Base-by-base conservation (phyloP, 2,329 filamentous ascomycete species). In the Colletotrichum sojae region DNA sequence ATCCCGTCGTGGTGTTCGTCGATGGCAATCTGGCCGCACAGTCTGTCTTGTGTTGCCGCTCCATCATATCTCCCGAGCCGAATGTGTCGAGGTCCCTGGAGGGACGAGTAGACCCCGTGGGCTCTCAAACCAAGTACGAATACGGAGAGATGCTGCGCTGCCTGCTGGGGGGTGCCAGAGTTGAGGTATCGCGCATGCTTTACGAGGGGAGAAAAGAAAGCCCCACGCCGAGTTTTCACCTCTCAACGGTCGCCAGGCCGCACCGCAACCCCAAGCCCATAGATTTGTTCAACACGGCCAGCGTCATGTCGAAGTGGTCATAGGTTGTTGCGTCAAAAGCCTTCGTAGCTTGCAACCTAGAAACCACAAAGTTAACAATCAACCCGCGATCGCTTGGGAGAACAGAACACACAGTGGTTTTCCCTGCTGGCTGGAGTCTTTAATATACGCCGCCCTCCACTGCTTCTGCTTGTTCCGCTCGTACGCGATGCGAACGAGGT, bases 221-320 rank as follows among this genome's bases (percentile, higher is more conserved):
- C 9, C 18, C 45, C 40, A 43, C 5, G 40, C 15, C 40, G 16
- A n/a, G 40, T 43, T 43, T n/a, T 43, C 40, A 43, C 40, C 15
- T 43, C 6, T 43, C 40, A 15, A 43, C 16, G 40, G 16, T 46
- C 52, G 51, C 8, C 8, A 18, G 52, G 39, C 51, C 48, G 82
- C 77, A 89, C 67, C 87, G 84, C 67, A 91, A 77, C 75, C 90
- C 92, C 49, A 93, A 76, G 1, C 88, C 87, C 90, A 94, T 90
- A 6, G 85, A 90, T 76, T 91, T 89, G 75, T 95, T 94, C 63
- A 95, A 82, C 91, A 92, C 92, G 18, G 84, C 85, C 55, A 95
- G 77, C 8, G 91, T 93, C 81, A 88, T 88, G 62, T 94, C 87
- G 76, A 92, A 93, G 73, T 91, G 87, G 54, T 85, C 82, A 76